phyloP scores from a whole-genome alignment of 2,329 filamentous ascomycete species.

The Colletotrichum theobromicola region DNA sequence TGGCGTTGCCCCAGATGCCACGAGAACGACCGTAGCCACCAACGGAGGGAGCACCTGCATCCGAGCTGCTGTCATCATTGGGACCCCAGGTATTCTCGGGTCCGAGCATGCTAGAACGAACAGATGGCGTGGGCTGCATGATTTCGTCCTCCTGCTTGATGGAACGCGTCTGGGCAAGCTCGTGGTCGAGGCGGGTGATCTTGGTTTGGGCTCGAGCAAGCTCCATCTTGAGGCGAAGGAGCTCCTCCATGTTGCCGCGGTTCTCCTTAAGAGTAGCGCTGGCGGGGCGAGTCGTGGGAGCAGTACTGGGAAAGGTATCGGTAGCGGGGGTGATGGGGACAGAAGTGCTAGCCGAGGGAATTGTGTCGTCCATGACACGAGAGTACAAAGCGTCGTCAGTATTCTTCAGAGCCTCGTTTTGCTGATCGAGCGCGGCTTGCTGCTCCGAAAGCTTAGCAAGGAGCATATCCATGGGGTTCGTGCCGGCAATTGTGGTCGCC shows the following conservation, averaged over 20 bases:
- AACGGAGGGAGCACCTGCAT: constrained; percentile 60
- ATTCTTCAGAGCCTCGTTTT: constrained; percentile 58
- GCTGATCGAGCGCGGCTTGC: constrained; percentile 62
- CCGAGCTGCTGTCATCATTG: constrained; percentile 61
- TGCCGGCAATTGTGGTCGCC: constrained; percentile 36
- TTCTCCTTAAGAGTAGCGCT: constrained; percentile 54
- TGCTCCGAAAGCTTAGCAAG: constrained; percentile 78
- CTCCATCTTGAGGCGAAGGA: constrained; percentile 72
- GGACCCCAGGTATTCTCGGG: constrained; percentile 56
- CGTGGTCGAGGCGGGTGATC: constrained; percentile 74
- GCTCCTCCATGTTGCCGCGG: constrained; percentile 56
- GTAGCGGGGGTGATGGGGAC: constrained; percentile 67
- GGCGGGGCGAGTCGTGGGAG: constrained; percentile 56
- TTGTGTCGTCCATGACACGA: constrained; percentile 47
- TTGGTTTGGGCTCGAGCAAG: constrained; percentile 73
- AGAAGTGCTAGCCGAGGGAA: constrained; percentile 57
- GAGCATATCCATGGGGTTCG: constrained; percentile 72
- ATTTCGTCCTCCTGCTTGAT: constrained; percentile 55
- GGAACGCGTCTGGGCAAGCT: constrained; percentile 69
- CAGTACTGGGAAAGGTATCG: constrained; percentile 55
- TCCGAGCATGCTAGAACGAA: neutral
- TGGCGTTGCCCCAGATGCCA: constrained; percentile 61
- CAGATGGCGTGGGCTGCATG: neutral
- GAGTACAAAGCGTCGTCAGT: constrained; percentile 42
- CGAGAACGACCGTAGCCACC: constrained; percentile 58